phyloP scores from a whole-genome alignment of 805 yeast species.

The Candida insectorum region DNA sequence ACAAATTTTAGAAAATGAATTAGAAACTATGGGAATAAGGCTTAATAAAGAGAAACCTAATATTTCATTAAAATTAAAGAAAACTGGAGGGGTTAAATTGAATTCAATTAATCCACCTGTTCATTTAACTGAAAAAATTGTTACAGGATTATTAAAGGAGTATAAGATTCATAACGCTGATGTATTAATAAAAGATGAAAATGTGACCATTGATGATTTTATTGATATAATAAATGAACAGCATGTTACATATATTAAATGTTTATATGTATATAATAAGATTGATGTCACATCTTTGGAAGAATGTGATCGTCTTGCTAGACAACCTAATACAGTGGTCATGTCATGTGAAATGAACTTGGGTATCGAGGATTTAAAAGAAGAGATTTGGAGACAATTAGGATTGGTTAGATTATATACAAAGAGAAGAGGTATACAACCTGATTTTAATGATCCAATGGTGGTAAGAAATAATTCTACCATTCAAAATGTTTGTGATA shows the following conservation, averaged over 20 bases:
- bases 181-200: slow-evolving; percentile 83
- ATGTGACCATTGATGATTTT: slow-evolving; percentile 85
- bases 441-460: slow-evolving; percentile 85
- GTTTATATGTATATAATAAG: slow-evolving; percentile 92
- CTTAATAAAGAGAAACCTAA: slow-evolving; percentile 80
- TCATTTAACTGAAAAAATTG: slow-evolving; percentile 75
- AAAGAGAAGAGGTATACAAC: slow-evolving; percentile 77
- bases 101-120: slow-evolving; percentile 80
- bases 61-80: slow-evolving; percentile 72
- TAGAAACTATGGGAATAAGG: slow-evolving; percentile 92
- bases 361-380: slow-evolving; percentile 84
- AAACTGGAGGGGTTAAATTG: slow-evolving; percentile 88
- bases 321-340: slow-evolving; percentile 89
- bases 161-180: slow-evolving; percentile 92
- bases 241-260: slow-evolving; percentile 84
- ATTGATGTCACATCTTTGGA: slow-evolving; percentile 93
- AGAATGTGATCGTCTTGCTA: slow-evolving; percentile 88
- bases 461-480: slow-evolving; percentile 80
- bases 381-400: slow-evolving; percentile 89
- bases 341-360: slow-evolving; percentile 88
- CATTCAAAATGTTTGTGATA: slow-evolving; percentile 83
- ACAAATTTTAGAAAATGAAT: slow-evolving; percentile 77
- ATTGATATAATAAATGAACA: slow-evolving; percentile 87
- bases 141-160: slow-evolving; percentile 74
- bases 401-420: slow-evolving; percentile 80